Evolutionary conservation across 169 alveolate species (phyloP).

Genomic region (Besnoitia besnoiti): DNA sequence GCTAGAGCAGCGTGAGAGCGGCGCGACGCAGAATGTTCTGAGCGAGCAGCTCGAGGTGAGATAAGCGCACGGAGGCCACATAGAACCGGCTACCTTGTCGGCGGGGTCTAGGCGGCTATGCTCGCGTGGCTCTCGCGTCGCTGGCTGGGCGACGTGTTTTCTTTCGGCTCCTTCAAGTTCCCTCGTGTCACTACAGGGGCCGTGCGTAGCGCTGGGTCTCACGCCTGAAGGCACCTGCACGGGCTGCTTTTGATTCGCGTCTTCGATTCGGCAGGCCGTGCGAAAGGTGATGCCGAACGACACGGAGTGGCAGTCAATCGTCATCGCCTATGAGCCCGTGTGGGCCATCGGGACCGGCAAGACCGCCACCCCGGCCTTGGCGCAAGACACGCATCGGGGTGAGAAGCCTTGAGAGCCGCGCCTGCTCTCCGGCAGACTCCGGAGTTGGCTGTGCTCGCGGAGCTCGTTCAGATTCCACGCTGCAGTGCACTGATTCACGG

Average conservation of each 20-base stretch:
- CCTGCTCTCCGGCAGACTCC: not conserved
- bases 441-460: no score
- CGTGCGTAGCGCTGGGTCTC: no score
- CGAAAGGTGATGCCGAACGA: not conserved
- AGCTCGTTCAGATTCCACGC: no score
- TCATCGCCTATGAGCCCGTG: slow-evolving; percentile 98
- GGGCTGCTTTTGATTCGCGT: not conserved
- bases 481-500: no score
- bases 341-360: slow-evolving; percentile 99
- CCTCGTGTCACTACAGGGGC: no score
- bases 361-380: slow-evolving; percentile 94
- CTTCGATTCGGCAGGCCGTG: slow-evolving; percentile 7
- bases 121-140: no score
- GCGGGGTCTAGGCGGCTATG: no score
- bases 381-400: slow-evolving; percentile 93
- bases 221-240: no score
- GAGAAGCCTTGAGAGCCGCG: not conserved
- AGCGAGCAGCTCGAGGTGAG: slow-evolving; percentile 85
- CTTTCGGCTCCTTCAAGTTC: no score
- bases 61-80: not conserved
- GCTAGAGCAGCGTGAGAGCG: slow-evolving; percentile 91
- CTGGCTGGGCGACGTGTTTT: no score
- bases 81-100: not conserved
- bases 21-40: slow-evolving; percentile 89
- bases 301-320: slow-evolving; percentile 87